Percentiles rank a stretch among this genome's conserved stretches.
These are phyloP conservation scores for Phaffia australis DNA, from an alignment of 768 basidiomycete species.

Conservation along the genomic window DNA sequence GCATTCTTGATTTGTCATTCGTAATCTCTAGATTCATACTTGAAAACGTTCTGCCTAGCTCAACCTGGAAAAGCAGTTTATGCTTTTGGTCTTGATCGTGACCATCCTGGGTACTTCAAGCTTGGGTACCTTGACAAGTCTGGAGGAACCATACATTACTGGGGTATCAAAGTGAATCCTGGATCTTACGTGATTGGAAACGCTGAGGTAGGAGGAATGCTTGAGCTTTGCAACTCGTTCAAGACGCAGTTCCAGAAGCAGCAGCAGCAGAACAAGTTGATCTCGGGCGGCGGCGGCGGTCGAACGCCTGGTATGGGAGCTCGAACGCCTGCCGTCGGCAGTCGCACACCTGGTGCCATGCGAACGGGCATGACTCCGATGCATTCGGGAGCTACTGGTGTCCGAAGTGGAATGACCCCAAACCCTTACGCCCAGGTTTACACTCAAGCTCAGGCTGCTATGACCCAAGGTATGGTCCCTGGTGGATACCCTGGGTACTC, in stretches of 20 bases:
- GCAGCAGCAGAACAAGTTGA: slow-evolving; percentile 30
- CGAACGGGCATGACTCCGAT: background rate
- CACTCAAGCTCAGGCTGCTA: background rate
- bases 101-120: slow-evolving; percentile 83
- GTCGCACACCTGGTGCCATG: slow-evolving; percentile 13
- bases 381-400: background rate
- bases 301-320: slow-evolving; percentile 53
- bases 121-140: slow-evolving; percentile 75
- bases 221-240: slow-evolving; percentile 92
- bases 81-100: slow-evolving; percentile 82
- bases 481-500: background rate
- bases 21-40: slow-evolving; percentile 54
- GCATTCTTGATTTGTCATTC: slow-evolving; percentile 18
- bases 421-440: slow-evolving; percentile 10
- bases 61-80: slow-evolving; percentile 93
- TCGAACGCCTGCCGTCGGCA: slow-evolving; percentile 17
- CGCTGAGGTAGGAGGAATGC: slow-evolving; percentile 77
- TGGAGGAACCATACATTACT: slow-evolving; percentile 49
- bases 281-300: slow-evolving; percentile 44
- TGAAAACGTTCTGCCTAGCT: slow-evolving; percentile 82
- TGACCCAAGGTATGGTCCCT: background rate
- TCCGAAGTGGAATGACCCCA: slow-evolving; percentile 9
- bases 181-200: slow-evolving; percentile 84
- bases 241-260: slow-evolving; percentile 47
- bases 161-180: slow-evolving; percentile 79